phyloP scores from a whole-genome alignment of 2,329 filamentous ascomycete genomes.

The Cladosporium austrohemisphaericum region DNA sequence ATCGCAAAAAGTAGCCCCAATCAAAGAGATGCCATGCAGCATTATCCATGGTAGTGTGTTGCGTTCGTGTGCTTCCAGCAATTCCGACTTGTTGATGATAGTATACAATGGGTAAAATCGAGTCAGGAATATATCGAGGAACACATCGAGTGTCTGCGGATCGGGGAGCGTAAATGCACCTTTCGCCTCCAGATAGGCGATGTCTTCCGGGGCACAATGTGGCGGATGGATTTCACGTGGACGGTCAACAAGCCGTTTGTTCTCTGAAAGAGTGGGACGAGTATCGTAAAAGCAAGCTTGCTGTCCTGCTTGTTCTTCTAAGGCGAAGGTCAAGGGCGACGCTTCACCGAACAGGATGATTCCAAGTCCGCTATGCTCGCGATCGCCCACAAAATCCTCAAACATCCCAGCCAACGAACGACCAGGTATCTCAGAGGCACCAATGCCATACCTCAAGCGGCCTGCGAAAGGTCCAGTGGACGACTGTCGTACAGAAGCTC shows the following conservation, averaged over 20 bases:
- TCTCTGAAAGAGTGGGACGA: neutral
- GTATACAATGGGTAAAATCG: slow-evolving; percentile 9
- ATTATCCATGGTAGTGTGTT: slow-evolving; percentile 8
- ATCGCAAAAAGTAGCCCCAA: slow-evolving; percentile 10
- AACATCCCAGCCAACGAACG: slow-evolving; percentile 4
- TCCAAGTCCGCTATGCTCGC: neutral
- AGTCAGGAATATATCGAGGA: slow-evolving; percentile 2
- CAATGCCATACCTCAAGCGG: neutral
- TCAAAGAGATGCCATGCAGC: slow-evolving; percentile 2
- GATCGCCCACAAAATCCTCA: slow-evolving; percentile 5
- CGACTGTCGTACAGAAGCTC: too few relatives aligned
- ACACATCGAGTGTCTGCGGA: neutral
- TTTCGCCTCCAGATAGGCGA: slow-evolving; percentile 6
- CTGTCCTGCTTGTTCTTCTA: slow-evolving; percentile 5
- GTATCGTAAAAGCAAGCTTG: slow-evolving; percentile 9
- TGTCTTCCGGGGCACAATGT: slow-evolving; percentile 8
- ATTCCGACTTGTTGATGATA: slow-evolving; percentile 3
- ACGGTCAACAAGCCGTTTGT: slow-evolving; percentile 2
- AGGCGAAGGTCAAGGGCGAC: slow-evolving; percentile 2
- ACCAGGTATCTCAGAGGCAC: neutral
- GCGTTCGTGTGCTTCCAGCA: slow-evolving; percentile 2
- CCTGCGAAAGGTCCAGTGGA: too few relatives aligned
- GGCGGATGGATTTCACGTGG: neutral
- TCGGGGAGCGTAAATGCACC: slow-evolving; percentile 3
- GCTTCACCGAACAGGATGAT: slow-evolving; percentile 8